Percentiles rank a stretch among this genome's conserved stretches.
Evolutionary conservation across 106 monocot genomes (phyloP).

Genomic region (Alisma plantagoaquatica): DNA sequence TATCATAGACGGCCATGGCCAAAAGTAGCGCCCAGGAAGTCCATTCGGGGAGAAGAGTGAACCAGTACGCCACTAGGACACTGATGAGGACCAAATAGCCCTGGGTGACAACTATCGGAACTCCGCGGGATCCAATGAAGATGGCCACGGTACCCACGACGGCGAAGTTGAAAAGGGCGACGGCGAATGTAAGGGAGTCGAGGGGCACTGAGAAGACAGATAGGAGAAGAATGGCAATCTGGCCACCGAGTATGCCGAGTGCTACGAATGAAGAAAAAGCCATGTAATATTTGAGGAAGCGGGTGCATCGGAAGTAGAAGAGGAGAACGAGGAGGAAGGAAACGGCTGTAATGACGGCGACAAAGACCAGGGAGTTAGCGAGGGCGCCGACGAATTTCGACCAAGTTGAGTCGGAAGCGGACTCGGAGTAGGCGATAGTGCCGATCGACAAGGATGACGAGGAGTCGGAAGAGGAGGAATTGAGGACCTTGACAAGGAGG

Average conservation of each 20-base stretch:
- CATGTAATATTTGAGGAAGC: conserved; percentile 38
- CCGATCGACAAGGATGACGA: conserved; percentile 39
- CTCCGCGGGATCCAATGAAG: conserved; percentile 13
- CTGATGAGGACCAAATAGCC: conserved; percentile 58
- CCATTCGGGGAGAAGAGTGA: conserved; percentile 86
- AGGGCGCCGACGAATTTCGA: conserved; percentile 27
- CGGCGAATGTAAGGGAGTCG: conserved; percentile 37
- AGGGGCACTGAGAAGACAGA: conserved; percentile 24
- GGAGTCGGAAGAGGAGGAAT: not conserved
- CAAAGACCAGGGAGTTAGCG: conserved; percentile 48
- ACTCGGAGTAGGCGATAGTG: conserved; percentile 26
- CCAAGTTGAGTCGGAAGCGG: conserved; percentile 56
- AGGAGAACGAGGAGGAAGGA: conserved; percentile 52
- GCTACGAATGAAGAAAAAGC: conserved; percentile 42
- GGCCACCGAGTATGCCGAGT: conserved; percentile 17
- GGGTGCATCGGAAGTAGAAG: not conserved
- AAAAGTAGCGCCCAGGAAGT: conserved; percentile 78
- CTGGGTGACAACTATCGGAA: conserved; percentile 55
- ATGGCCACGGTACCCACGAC: conserved; percentile 47
- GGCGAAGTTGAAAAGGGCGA: conserved; percentile 58
- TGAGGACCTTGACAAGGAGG: conserved; percentile 3
- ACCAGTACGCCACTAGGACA: conserved; percentile 72
- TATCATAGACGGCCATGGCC: conserved; percentile 70
- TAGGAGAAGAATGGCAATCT: not conserved
- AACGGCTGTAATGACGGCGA: conserved; percentile 57